Evolutionary conservation across 306 rosid genomes (phyloP), one percentile per base, ranked within the genome.

Genomic region (Gynostemma pentaphyllum): DNA sequence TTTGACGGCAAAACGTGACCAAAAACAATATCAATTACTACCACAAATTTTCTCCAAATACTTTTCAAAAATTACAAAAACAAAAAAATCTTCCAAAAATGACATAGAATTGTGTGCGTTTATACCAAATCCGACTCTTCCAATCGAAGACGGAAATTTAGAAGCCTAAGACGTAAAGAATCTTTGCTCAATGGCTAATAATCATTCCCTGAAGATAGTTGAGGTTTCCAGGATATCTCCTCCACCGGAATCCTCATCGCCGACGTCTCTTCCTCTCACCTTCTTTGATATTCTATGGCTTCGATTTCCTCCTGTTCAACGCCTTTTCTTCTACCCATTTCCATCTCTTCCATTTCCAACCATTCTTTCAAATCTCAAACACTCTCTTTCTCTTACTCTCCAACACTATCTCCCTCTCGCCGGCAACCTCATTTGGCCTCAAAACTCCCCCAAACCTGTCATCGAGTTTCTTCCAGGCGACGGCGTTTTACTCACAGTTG

Each of bases 371-470:
- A 4, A 46, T 22, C 71, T 79, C 41, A 79, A 72, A 29, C 26
- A 40, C 41, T 65, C 80, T 10, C 78, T 79, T 62, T 68, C 78
- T 27, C 68, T 68, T 19, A 32, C 75, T 60, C 80, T 75, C 49
- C 68, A 19, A 2, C 64, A 28, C 73, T 73, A 69, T 23, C 74
- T 60, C 16, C 82, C 79, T 0, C 34, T 60, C 23, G 66, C 63
- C 5, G 3, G 37, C 37, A 32, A 32, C 7, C 37, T 32, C 61
- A 13, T 67, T n/a, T 46, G 60, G 42, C 76, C 76, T 9, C 81
- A 77, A 7, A 64, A 67, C 2, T 75, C 84, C n/a, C n/a, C n/a
- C 41, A 52, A 27, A 9, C 78, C 84, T 61, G 52, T 69, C 66
- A 49, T 51, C 73, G 70, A 64, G 68, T 0, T 46, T 4, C n/a